Evolutionary conservation across 2,329 filamentous ascomycete species (phyloP), one percentile per base, ranked within the genome.

Genomic region (Elsinoe necatrix): DNA sequence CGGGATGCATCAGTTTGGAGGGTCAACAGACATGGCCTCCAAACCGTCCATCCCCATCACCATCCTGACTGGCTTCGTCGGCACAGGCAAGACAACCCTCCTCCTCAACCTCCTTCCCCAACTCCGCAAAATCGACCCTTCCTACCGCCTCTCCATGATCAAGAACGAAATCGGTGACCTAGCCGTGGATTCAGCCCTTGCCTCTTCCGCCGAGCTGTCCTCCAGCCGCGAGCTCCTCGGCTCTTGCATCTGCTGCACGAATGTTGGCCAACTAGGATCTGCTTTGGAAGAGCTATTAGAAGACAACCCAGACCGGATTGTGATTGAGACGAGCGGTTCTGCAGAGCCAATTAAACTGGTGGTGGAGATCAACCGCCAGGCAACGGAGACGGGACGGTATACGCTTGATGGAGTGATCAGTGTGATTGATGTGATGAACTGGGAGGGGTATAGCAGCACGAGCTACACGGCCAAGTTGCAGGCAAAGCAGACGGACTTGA

Each of bases 141-240:
- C 84, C 62, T 97, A 98, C 81, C 87, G 86, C 58, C 87, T 98
- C 62, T 93, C 92, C 1, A 84, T 98, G 14, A 81, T 98, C 56
- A 98, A 98, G 71, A 98, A 98, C 73, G 93, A 98, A 74, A 97
- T 96, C 71, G 93, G 93, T 68, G 91, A 97, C 70, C 74, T 98
- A 41, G 91, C 90, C 34, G 80, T 98, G 68, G 93, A 98, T 76
- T 93, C 88, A 1, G 88, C 95, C 70, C 85, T 98, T 27, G 92
- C 93, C 14, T 79, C 86, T 0, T 86, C 86, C 12, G 82, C 82
- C 51, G 84, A 91, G 61, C 90, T 98, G 63, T 86, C 89, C 0
- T 92, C 90, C 56, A 91, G 95, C 3, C 87, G 87, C 65, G 93
- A 98, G 72, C 80, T 98, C 1, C 84, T 98, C 55, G 95, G 95